These are phyloP conservation scores for Phaffia rhodozyma DNA, from an alignment of 1,284 basidiomycete genomes.

Conservation along the genomic window DNA sequence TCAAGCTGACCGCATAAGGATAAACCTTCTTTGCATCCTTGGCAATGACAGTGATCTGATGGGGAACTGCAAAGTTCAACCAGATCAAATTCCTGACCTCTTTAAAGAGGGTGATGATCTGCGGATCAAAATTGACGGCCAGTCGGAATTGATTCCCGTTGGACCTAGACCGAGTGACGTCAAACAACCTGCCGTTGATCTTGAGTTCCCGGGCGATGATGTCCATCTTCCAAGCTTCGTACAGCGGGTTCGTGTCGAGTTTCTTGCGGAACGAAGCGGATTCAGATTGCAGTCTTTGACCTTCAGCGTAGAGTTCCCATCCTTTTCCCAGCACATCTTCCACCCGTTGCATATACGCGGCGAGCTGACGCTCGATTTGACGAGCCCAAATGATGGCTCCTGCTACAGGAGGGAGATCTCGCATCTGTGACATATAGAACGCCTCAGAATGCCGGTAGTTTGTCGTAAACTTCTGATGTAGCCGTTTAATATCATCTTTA, in stretches of 20 bases:
- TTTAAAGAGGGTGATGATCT: slow-evolving; percentile 96
- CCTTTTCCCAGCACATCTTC: slow-evolving; percentile 96
- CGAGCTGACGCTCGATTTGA: slow-evolving; percentile 92
- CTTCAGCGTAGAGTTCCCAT: slow-evolving; percentile 98
- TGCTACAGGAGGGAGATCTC: slow-evolving; percentile 91
- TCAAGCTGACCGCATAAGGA: slow-evolving; percentile 92
- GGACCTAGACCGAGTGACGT: slow-evolving; percentile 66
- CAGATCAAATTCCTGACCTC: slow-evolving; percentile 91
- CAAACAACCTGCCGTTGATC: slow-evolving; percentile 89
- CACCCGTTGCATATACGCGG: slow-evolving; percentile 98
- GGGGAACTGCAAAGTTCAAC: slow-evolving; percentile 89
- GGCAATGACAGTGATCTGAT: slow-evolving; percentile 88
- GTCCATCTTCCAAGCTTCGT: slow-evolving; percentile 91
- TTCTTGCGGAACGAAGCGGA: slow-evolving; percentile 86
- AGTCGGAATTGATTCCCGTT: slow-evolving; percentile 52
- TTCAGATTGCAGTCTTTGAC: slow-evolving; percentile 89
- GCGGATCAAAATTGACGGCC: slow-evolving; percentile 91
- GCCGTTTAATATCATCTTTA: slow-evolving; percentile 88
- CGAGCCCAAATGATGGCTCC: slow-evolving; percentile 97
- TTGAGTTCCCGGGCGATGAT: slow-evolving; percentile 79
- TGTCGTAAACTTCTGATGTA: slow-evolving; percentile 94
- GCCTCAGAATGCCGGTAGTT: slow-evolving; percentile 92
- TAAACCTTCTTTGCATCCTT: slow-evolving; percentile 97
- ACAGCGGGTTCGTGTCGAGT: slow-evolving; percentile 84
- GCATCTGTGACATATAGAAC: slow-evolving; percentile 96